These are phyloP conservation scores for Leccinum griseonigrum DNA, from an alignment of 1,284 basidiomycete genomes.

Conservation along the genomic window DNA sequence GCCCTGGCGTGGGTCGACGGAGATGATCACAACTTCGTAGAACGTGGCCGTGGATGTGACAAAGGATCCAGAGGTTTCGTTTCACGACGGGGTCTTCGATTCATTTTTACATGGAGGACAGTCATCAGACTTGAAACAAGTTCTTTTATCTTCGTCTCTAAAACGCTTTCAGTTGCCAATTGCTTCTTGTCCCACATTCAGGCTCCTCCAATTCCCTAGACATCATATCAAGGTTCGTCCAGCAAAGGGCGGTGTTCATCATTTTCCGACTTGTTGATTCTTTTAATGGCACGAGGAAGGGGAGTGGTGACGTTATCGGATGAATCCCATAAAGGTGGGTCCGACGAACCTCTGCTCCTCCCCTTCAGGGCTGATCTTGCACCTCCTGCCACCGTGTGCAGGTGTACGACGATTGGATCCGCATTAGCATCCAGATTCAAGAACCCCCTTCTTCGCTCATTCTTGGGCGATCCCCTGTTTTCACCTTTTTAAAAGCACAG, in stretches of 20 bases:
- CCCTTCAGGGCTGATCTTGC: constrained; percentile 9
- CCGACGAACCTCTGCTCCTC: constrained; percentile 3
- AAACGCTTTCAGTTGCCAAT: not conserved
- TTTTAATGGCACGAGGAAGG: constrained; percentile 28
- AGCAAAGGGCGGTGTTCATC: constrained; percentile 10
- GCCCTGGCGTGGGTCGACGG: constrained; percentile 13
- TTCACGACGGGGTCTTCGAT: not conserved
- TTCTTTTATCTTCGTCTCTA: not conserved
- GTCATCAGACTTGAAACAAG: constrained; percentile 1
- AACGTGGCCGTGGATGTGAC: constrained; percentile 10
- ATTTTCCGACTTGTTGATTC: constrained; percentile 25
- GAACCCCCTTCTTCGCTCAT: not conserved
- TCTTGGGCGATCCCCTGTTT: not conserved
- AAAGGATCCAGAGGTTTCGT: not conserved
- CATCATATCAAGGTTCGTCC: not conserved
- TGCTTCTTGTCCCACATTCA: not conserved
- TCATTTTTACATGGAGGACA: not conserved
- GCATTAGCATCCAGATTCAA: constrained; percentile 2
- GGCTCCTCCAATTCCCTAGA: not conserved
- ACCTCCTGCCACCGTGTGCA: constrained; percentile 17
- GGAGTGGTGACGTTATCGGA: constrained; percentile 16
- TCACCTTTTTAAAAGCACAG: not conserved
- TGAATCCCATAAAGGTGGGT: constrained; percentile 21
- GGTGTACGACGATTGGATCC: constrained; percentile 23
- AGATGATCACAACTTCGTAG: constrained; percentile 20